Evolutionary conservation across 148 eudicot species (phyloP).

Genomic region (Camellia sinensis): DNA sequence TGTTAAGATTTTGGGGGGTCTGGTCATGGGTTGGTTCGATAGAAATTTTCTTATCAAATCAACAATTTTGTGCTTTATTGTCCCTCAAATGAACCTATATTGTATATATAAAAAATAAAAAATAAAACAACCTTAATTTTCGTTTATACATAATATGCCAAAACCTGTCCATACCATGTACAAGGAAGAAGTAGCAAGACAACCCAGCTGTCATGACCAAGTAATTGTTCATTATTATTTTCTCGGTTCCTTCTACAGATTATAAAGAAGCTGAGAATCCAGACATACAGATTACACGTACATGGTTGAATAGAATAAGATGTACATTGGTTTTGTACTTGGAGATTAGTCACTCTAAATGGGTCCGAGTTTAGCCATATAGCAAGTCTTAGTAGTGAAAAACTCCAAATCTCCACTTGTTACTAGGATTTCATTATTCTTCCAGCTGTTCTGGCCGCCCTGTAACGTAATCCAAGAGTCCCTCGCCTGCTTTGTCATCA

Average conservation of each 20-base stretch:
- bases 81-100: too few relatives aligned
- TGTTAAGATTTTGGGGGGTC: too few relatives aligned
- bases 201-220: background rate
- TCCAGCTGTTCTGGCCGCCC: constrained; percentile 24
- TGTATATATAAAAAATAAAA: too few relatives aligned
- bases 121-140: too few relatives aligned
- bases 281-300: background rate
- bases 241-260: background rate
- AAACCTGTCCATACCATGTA: background rate
- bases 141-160: too few relatives aligned
- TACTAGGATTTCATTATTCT: background rate
- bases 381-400: background rate
- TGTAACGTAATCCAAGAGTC: constrained; percentile 27
- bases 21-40: too few relatives aligned
- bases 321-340: background rate
- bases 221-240: background rate
- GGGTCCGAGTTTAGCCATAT: background rate
- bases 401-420: background rate
- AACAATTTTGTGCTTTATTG: too few relatives aligned
- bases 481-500: constrained; percentile 24
- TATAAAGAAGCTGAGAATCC: background rate
- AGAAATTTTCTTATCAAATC: too few relatives aligned
- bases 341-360: background rate
- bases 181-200: background rate
- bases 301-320: background rate